Evolutionary conservation across 768 basidiomycete species (phyloP).

Genomic region (Mycena leptocephala): DNA sequence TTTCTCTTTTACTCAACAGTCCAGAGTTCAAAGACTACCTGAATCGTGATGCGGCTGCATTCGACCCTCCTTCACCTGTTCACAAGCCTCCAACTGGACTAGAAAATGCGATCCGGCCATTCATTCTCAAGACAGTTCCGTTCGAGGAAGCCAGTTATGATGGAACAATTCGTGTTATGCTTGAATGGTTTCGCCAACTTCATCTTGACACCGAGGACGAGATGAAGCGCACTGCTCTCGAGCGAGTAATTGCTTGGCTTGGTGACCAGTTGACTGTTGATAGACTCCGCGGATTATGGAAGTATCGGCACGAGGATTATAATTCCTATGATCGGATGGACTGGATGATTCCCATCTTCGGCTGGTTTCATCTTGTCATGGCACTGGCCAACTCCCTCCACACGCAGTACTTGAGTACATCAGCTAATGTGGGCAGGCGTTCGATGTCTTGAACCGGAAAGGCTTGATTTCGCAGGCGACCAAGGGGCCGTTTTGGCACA

Average conservation of each 20-base stretch:
- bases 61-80: conserved; percentile 29
- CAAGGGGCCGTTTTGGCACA: conserved; percentile 38
- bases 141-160: conserved; percentile 41
- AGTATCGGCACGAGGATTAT: conserved; percentile 45
- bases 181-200: background rate
- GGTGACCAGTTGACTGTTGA: conserved; percentile 53
- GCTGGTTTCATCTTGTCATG: conserved; percentile 54
- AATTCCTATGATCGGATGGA: conserved; percentile 50
- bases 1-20: background rate
- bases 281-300: conserved; percentile 46
- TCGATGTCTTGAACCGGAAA: conserved; percentile 37
- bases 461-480: conserved; percentile 30
- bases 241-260: conserved; percentile 46
- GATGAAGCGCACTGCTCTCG: background rate
- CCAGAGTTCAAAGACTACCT: conserved; percentile 1
- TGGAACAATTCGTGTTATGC: background rate
- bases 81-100: conserved; percentile 32
- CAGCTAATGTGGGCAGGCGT: conserved; percentile 21
- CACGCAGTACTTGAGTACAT: conserved; percentile 47
- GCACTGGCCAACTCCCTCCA: conserved; percentile 49
- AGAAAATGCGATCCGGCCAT: conserved; percentile 13
- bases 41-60: background rate
- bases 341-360: conserved; percentile 42
- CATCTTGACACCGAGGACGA: background rate
- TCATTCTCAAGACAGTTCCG: conserved; percentile 36